Conservation (phyloP, 495 filamentous ascomycete species). For the Penicillium robsamsonii region DNA sequence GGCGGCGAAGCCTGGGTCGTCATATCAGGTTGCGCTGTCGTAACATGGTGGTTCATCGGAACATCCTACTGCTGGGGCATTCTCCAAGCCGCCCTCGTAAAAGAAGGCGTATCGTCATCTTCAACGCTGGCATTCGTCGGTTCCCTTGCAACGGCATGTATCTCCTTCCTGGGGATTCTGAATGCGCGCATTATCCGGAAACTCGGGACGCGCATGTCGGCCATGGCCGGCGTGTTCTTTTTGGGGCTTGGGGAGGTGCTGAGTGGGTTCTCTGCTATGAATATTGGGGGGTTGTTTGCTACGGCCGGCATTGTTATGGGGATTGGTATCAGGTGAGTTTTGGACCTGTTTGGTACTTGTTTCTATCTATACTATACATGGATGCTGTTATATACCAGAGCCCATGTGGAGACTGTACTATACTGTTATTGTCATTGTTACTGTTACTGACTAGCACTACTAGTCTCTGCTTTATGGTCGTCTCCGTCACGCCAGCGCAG, state of each 20-base stretch:
- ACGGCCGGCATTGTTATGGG: conserved; percentile 56
- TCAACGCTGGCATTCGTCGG: conserved; percentile 58
- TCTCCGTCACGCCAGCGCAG: conserved; percentile 50
- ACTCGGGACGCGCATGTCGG: conserved; percentile 46
- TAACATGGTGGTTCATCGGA: conserved; percentile 57
- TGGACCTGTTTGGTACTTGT: not conserved
- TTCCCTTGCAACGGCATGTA: conserved; percentile 47
- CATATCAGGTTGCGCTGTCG: conserved; percentile 47
- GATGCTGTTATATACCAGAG: too few species aligned
- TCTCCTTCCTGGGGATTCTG: conserved; percentile 48
- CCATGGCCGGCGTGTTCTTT: conserved; percentile 45
- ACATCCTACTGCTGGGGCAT: conserved; percentile 57
- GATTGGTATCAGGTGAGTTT: conserved; percentile 38
- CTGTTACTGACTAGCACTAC: conserved; percentile 14
- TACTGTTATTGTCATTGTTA: conserved; percentile 25
- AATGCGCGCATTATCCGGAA: conserved; percentile 49
- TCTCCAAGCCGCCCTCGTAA: conserved; percentile 53
- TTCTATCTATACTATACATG: not conserved
- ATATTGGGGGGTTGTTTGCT: conserved; percentile 54
- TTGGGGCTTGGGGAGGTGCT: conserved; percentile 49
- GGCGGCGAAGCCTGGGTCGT: conserved; percentile 61
- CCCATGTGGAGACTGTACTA: conserved; percentile 9
- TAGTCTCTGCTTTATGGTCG: conserved; percentile 35
- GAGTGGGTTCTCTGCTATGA: conserved; percentile 47
- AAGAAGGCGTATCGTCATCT: conserved; percentile 43